Evolutionary conservation across 2,329 filamentous ascomycete genomes (phyloP), one percentile per base, ranked within the genome.

Genomic region (Colletotrichum sp.): DNA sequence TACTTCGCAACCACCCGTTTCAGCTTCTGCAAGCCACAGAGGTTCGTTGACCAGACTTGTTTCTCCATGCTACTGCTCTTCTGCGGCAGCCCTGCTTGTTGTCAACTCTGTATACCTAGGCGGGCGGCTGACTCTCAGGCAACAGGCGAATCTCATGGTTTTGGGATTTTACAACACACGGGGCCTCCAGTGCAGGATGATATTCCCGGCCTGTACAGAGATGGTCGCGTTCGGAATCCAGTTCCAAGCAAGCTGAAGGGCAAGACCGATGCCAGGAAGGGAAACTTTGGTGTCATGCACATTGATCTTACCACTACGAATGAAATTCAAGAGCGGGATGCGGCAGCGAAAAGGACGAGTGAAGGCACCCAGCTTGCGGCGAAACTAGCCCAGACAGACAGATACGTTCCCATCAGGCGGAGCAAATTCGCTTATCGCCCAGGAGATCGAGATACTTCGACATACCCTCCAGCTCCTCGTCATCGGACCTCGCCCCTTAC

Each of bases 251-350:
- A 92, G 81, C 84, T 93, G 70, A 91, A 92, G 80, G 90, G 90
- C 75, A 90, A 89, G 78, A 89, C 89, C 24, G 87, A 90, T 77
- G 85, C 86, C 30, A 89, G 88, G 79, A 90, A 90, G 75, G 91
- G 91, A 32, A 92, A 92, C 78, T 93, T 93, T 81, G 86, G 87
- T 61, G 90, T 93, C 55, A 92, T 93, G 88, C 90, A 92, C 72
- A 92, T 93, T 85, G 87, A 89, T 39, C 84, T 90, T 30, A 80
- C 81, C 26, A 84, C 84, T 72, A 86, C 83, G 80, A 83, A 85
- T 77, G 86, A 88, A 73, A 86, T 87, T 52, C 84, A 88, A 67
- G 85, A 88, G 55, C 85, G 90, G 64, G 87, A 89, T 80, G 88
- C 88, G 68, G 88, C 90, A 61, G 91, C 91, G 7, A 91, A 92